These are phyloP conservation scores for Osmanthus fragrans DNA, from an alignment of 257 asterid species.

Conservation along the genomic window DNA sequence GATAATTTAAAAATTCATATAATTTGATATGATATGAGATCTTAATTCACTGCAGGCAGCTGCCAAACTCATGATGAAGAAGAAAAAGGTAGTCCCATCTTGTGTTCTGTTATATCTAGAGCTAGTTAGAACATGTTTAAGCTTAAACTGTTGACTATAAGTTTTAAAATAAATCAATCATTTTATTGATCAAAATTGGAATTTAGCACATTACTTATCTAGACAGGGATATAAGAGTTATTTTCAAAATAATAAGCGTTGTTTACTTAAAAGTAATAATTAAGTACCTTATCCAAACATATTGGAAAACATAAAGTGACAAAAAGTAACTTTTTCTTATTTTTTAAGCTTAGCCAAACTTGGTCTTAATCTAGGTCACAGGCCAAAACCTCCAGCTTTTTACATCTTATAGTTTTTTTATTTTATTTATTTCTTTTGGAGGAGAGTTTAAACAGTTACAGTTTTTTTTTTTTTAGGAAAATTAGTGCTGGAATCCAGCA, in stretches of 20 bases:
- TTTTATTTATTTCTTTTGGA: not conserved
- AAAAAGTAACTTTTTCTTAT: not conserved
- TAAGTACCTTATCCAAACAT: not conserved
- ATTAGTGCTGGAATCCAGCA: too few species aligned
- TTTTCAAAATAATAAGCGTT: not conserved
- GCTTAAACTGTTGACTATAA: not conserved
- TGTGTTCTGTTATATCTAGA: not conserved
- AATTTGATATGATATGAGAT: conserved; percentile 30
- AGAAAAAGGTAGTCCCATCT: conserved; percentile 69
- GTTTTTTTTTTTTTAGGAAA: not conserved
- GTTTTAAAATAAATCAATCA: not conserved
- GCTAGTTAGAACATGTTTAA: not conserved
- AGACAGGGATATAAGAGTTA: not conserved
- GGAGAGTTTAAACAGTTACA: not conserved
- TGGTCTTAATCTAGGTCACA: not conserved
- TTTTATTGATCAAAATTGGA: not conserved
- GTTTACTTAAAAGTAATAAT: not conserved
- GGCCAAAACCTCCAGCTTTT: not conserved
- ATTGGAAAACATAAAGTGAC: not conserved
- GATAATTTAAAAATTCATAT: conserved; percentile 3
- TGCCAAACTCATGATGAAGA: conserved; percentile 94
- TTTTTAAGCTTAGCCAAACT: not conserved
- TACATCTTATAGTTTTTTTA: not conserved
- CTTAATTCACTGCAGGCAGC: conserved; percentile 72
- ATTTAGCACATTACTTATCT: not conserved